Percentiles rank a stretch among this genome's conserved stretches.
These are phyloP conservation scores for Leishmania major DNA, from an alignment of 208 protist species.

Conservation along the genomic window DNA sequence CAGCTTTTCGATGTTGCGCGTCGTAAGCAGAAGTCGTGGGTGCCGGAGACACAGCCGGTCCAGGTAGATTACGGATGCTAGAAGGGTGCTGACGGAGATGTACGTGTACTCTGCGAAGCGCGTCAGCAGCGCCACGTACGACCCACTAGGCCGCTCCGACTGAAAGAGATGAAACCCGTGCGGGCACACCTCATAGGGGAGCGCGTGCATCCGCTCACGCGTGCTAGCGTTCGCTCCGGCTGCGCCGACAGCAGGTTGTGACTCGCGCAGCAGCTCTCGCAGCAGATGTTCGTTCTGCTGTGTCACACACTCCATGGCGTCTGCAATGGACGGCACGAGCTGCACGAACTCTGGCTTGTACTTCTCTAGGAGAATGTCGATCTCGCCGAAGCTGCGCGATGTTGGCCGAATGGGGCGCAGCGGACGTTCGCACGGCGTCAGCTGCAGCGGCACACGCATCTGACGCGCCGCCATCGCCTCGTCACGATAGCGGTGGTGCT, in stretches of 20 bases:
- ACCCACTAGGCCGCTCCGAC: constrained; percentile 20
- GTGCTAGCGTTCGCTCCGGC: constrained; percentile 1
- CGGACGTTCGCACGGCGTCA: constrained; percentile 74
- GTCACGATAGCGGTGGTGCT: constrained; percentile 32
- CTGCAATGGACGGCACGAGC: constrained; percentile 71
- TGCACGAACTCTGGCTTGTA: constrained; percentile 83
- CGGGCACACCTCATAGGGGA: constrained; percentile 32
- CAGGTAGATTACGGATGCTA: constrained; percentile 80
- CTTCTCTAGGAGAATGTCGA: constrained; percentile 83
- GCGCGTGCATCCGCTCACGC: constrained; percentile 21
- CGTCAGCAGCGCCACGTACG: constrained; percentile 39
- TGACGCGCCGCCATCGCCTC: constrained; percentile 37
- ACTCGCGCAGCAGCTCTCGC: constrained; percentile 18
- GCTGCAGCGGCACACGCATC: constrained; percentile 50
- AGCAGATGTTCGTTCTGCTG: constrained; percentile 44
- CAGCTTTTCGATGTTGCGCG: constrained; percentile 69
- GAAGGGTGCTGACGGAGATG: constrained; percentile 76
- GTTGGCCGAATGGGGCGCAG: constrained; percentile 28
- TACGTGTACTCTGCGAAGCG: constrained; percentile 75
- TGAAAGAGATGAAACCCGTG: constrained; percentile 37
- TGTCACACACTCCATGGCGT: constrained; percentile 64
- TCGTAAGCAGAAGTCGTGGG: constrained; percentile 59
- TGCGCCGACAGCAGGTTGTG: background rate
- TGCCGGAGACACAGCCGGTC: constrained; percentile 74
- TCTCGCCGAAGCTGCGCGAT: constrained; percentile 41